These are phyloP conservation scores for Teratosphaeria viscida DNA, from an alignment of 2,329 filamentous ascomycete genomes.

Conservation along the genomic window DNA sequence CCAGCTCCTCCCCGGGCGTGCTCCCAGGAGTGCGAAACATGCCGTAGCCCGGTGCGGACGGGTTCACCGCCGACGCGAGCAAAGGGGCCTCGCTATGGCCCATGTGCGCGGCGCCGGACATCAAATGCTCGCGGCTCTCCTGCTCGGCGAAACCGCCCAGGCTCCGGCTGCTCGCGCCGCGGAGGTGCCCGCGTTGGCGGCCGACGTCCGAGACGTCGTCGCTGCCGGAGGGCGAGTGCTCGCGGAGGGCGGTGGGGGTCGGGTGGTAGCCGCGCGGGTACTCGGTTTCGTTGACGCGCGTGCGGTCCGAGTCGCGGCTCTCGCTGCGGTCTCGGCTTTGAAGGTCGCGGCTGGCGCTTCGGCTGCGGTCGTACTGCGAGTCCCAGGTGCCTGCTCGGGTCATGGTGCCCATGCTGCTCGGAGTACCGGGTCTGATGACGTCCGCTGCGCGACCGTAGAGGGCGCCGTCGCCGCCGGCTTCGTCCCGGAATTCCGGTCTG, in stretches of 20 bases:
- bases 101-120: conserved; percentile 21
- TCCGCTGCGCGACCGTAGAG: conserved; percentile 48
- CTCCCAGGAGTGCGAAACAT: conserved; percentile 12
- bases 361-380: conserved; percentile 12
- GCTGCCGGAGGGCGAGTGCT: conserved; percentile 31
- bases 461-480: conserved; percentile 63
- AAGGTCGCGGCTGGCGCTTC: conserved; percentile 9
- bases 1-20: conserved; percentile 18
- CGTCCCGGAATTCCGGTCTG: conserved; percentile 73
- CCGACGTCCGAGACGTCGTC: conserved; percentile 6
- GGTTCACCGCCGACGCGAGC: conserved; percentile 1
- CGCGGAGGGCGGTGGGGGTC: conserved; percentile 32
- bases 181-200: not conserved
- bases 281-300: conserved; percentile 21
- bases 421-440: conserved; percentile 51
- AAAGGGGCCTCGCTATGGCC: conserved; percentile 13
- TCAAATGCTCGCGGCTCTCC: conserved; percentile 12
- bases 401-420: conserved; percentile 38
- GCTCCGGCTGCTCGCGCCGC: not conserved
- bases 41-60: conserved; percentile 19
- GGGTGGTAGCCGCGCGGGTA: conserved; percentile 40
- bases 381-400: conserved; percentile 20
- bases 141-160: not conserved
- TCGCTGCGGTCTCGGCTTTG: conserved; percentile 13
- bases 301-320: conserved; percentile 22